Evolutionary conservation across 129 eudicot species (phyloP).

Genomic region (Kitagawia praeruptora): DNA sequence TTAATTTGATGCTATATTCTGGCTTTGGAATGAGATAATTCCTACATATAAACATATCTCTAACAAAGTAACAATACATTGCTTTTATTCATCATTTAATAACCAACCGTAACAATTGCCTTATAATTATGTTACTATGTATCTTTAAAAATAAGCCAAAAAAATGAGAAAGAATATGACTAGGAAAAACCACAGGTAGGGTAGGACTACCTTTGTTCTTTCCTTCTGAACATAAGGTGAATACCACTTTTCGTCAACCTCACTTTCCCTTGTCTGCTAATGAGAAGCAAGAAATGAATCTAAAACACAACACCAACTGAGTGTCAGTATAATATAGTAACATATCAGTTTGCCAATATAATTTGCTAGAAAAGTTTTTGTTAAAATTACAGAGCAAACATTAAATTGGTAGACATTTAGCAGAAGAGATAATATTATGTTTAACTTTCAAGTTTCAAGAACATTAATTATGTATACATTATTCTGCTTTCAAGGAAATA

Average conservation of each 20-base stretch:
- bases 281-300: constrained; percentile 82
- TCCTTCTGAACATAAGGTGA: constrained; percentile 93
- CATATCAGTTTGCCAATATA: neutral
- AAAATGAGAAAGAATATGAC: neutral
- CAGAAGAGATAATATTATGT: no score
- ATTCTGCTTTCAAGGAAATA: neutral
- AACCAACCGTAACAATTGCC: no score
- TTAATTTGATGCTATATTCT: no score
- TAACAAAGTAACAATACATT: no score
- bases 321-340: neutral
- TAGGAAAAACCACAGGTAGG: neutral
- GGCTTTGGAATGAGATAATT: no score
- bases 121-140: neutral
- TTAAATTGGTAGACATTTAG: no score
- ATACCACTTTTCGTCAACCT: constrained; percentile 94
- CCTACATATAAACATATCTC: no score
- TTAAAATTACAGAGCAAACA: no score
- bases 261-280: constrained; percentile 94
- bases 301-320: constrained; percentile 16
- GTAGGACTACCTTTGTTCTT: constrained; percentile 59
- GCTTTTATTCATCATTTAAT: no score
- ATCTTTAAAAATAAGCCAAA: neutral
- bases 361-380: no score
- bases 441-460: neutral
- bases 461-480: neutral